Conservation (phyloP, 768 basidiomycete species). For the Pleurotus eryngii region DNA sequence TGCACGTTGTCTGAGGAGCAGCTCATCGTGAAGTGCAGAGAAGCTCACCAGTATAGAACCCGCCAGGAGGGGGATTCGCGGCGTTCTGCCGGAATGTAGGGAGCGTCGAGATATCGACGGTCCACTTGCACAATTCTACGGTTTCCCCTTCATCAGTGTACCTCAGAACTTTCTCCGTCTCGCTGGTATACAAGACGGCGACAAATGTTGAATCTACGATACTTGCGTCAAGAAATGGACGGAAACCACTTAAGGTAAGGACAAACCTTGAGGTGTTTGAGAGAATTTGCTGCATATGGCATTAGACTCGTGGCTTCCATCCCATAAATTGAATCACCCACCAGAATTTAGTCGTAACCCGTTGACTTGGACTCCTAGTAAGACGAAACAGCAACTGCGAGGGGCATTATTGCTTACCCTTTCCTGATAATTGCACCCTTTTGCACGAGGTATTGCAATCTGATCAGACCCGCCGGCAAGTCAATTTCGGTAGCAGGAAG, state of each 20-base stretch:
- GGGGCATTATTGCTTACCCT: conserved; percentile 47
- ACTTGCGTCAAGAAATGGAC: conserved; percentile 1
- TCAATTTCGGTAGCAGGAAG: conserved; percentile 13
- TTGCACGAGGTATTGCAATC: conserved; percentile 82
- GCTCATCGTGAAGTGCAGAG: conserved; percentile 1
- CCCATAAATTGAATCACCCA: conserved; percentile 30
- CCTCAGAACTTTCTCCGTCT: conserved; percentile 70
- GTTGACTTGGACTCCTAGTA: conserved; percentile 49
- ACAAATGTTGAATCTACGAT: conserved; percentile 72
- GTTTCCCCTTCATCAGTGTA: conserved; percentile 86
- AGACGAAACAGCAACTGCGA: conserved; percentile 12
- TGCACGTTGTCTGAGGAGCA: not conserved
- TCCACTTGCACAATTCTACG: conserved; percentile 80
- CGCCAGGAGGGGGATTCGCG: conserved; percentile 46
- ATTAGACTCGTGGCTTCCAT: conserved; percentile 8
- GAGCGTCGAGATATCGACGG: conserved; percentile 73
- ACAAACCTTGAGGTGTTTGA: conserved; percentile 50
- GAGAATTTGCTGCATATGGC: conserved; percentile 61
- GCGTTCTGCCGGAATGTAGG: conserved; percentile 79
- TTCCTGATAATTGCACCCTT: conserved; percentile 86
- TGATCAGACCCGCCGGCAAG: conserved; percentile 33
- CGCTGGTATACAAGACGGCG: conserved; percentile 78
- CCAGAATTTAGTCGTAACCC: conserved; percentile 82
- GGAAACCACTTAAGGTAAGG: conserved; percentile 1
- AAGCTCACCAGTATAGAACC: conserved; percentile 74